A percentile compares a stretch with the other conserved stretches of the same genome.
Evolutionary conservation across 192 early-diverging fungal genomes (phyloP).

Genomic region (Umbelopsis sp.): DNA sequence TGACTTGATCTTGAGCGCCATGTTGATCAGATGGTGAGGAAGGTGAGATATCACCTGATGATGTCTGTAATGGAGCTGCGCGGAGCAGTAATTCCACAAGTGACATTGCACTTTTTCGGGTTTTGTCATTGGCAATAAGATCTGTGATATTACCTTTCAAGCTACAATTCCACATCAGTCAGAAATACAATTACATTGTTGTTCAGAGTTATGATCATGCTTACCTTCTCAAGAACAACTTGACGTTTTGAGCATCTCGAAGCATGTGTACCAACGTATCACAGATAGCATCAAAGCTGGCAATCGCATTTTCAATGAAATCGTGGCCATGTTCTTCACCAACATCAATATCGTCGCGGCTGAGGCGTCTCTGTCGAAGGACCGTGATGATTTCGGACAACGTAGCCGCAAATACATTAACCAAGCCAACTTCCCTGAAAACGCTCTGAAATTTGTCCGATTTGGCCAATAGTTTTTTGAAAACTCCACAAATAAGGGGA

Average conservation of each 20-base stretch:
- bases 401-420: conserved; percentile 59
- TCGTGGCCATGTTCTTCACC: conserved; percentile 23
- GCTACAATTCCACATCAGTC: conserved; percentile 27
- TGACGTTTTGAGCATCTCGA: conserved; percentile 43
- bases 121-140: conserved; percentile 55
- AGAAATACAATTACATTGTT: too few relatives aligned
- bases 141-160: conserved; percentile 52
- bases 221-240: conserved; percentile 53
- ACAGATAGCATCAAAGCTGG: conserved; percentile 54
- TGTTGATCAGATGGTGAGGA: conserved; percentile 20
- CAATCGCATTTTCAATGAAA: conserved; percentile 51
- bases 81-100: conserved; percentile 37
- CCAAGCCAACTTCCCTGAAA: conserved; percentile 60
- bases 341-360: conserved; percentile 33
- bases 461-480: conserved; percentile 44
- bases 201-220: neutral
- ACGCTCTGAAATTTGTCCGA: conserved; percentile 55
- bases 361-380: conserved; percentile 39
- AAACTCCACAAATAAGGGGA: conserved; percentile 44
- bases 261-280: conserved; percentile 50
- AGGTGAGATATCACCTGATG: neutral
- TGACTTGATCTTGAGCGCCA: conserved; percentile 49
- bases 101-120: conserved; percentile 48
- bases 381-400: conserved; percentile 53
- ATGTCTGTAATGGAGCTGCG: neutral